Evolutionary conservation across 371 early-diverging fungal species (phyloP).

Genomic region (Mucor sp.): DNA sequence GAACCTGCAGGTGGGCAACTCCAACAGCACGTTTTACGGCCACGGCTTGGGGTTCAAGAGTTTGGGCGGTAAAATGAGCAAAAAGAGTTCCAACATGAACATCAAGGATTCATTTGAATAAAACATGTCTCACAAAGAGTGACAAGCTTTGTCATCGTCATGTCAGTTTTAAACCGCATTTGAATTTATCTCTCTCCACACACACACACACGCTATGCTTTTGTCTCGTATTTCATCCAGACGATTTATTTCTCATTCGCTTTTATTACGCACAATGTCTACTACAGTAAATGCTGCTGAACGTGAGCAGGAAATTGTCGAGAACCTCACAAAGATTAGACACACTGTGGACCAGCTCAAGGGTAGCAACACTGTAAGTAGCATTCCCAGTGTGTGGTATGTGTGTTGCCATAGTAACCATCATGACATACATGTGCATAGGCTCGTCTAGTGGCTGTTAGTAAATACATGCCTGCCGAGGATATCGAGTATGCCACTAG

Average conservation of each 20-base stretch:
- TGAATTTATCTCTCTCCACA: neutral
- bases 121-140: neutral
- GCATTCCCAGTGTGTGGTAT: neutral
- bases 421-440: conserved; percentile 7
- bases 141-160: neutral
- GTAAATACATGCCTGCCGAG: conserved; percentile 86
- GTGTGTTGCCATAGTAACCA: too few relatives aligned
- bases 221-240: conserved; percentile 1
- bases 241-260: neutral
- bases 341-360: conserved; percentile 9
- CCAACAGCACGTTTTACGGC: conserved; percentile 8
- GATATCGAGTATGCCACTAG: conserved; percentile 81
- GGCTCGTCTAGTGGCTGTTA: conserved; percentile 85
- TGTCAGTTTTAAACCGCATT: neutral
- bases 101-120: conserved; percentile 7
- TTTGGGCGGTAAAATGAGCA: conserved; percentile 16
- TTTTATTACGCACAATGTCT: neutral
- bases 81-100: conserved; percentile 14
- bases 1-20: conserved; percentile 41
- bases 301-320: conserved; percentile 17
- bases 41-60: conserved; percentile 16
- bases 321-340: conserved; percentile 16
- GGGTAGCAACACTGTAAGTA: conserved; percentile 6
- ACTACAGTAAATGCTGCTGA: conserved; percentile 2
- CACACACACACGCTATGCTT: neutral